A percentile compares a stretch with the other conserved stretches of the same genome.
These are phyloP conservation scores for Evernia prunastri DNA, from an alignment of 495 filamentous ascomycete genomes.

Conservation along the genomic window DNA sequence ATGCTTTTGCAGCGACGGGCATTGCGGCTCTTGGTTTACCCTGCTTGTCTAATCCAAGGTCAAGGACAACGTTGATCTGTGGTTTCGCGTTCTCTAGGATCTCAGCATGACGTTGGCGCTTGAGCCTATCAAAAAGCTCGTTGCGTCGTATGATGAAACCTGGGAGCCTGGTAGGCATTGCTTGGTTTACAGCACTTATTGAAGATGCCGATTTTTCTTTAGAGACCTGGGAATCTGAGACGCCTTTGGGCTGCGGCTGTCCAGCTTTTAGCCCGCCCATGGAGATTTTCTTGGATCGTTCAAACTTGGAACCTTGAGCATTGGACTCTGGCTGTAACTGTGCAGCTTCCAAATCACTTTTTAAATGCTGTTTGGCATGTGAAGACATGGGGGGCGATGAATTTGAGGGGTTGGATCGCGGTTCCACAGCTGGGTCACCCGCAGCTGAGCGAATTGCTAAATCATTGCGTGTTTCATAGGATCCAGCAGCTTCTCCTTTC, in stretches of 20 bases:
- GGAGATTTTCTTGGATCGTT: background rate
- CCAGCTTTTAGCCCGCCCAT: background rate
- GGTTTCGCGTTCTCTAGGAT: constrained; percentile 42
- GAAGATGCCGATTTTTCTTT: constrained; percentile 8
- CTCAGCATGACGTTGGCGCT: constrained; percentile 72
- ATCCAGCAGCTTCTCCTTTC: constrained; percentile 17
- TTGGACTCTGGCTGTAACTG: background rate
- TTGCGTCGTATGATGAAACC: constrained; percentile 79
- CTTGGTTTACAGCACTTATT: constrained; percentile 33
- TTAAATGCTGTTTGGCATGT: constrained; percentile 12
- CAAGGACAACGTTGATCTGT: constrained; percentile 46
- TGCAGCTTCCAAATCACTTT: constrained; percentile 2
- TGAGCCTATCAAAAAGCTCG: constrained; percentile 78
- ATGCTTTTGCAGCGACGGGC: constrained; percentile 43
- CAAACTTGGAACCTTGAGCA: background rate
- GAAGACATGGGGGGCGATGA: constrained; percentile 9
- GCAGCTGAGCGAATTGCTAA: constrained; percentile 19
- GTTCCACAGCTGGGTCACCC: constrained; percentile 17
- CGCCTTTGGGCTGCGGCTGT: background rate
- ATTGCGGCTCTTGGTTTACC: constrained; percentile 35
- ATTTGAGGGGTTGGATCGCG: constrained; percentile 16
- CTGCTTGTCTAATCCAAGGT: constrained; percentile 38
- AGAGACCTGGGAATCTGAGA: background rate
- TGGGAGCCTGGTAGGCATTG: constrained; percentile 74
- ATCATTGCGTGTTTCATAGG: constrained; percentile 21